Base-by-base conservation (phyloP, 768 basidiomycete species). In the Tulasnella sp. region DNA sequence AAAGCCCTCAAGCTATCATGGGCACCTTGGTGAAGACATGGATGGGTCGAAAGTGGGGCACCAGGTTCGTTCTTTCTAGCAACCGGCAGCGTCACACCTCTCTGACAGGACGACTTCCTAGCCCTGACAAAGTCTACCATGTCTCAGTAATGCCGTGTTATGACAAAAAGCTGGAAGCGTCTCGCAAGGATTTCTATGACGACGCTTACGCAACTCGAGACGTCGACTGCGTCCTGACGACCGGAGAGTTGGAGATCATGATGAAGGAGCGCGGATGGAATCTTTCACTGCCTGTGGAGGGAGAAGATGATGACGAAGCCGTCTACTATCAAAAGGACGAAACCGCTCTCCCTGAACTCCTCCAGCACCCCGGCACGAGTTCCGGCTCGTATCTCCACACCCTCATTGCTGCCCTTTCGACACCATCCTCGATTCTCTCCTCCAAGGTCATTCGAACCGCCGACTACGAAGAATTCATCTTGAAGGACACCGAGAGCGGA, bases 71-170 rank as follows among this genome's bases (percentile, higher is more conserved):
- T 42, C 2, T 37, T 26, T 61, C 39, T 9, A 32, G 32, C 1
- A 5, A 1, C 29, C 2, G 26, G 9, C 29, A 40, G 37, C 0
- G 40, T 44, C 75, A 16, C 57, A 37, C 32, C 51, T 15, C 55
- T 23, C 32, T 76, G 10, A 51, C 55, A 7, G 18, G 18, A 35
- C n/a, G 29, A 32, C 70, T 2, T 23, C 44, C 11, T 26, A 96
- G 94, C 51, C 95, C 95, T 0, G 87, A 93, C 82, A 87, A 94
- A 81, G 89, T 99, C 69, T 99, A 99, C 83, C 98, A 99, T 82
- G 95, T 99, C 75, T 89, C 95, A 0, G 96, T 98, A 73, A 99
- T 99, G 96, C 97, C 98, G 0, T 99, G 98, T 84, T 99, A 99
- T 84, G 98, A 99, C 88, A 99, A 99, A 86, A 99, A 99, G 83